These are phyloP conservation scores for Smittium culicis DNA, from an alignment of 371 early-diverging fungal genomes.

Conservation along the genomic window DNA sequence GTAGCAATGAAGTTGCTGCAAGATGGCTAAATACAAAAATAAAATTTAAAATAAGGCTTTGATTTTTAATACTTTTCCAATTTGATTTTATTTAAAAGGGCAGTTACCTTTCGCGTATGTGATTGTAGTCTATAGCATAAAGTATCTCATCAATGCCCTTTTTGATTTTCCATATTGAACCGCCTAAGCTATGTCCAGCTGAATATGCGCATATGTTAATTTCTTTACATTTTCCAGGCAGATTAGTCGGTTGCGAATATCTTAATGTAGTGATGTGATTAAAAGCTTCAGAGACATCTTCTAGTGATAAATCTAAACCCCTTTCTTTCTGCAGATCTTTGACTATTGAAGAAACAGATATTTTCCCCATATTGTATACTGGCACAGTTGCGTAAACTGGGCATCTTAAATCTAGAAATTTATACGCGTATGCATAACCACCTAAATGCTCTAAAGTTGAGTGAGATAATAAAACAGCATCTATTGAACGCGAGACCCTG, in stretches of 20 bases:
- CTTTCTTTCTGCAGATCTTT: conserved; percentile 44
- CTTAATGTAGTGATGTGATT: conserved; percentile 67
- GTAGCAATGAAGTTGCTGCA: conserved; percentile 59
- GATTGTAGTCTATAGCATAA: conserved; percentile 93
- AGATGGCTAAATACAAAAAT: conserved; percentile 47
- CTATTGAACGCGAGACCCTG: conserved; percentile 74
- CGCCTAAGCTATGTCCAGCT: conserved; percentile 96
- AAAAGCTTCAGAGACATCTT: conserved; percentile 72
- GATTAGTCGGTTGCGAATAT: conserved; percentile 77
- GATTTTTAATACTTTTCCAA: no score
- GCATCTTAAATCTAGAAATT: conserved; percentile 65
- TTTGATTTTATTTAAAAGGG: no score
- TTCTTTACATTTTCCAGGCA: conserved; percentile 49
- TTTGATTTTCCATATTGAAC: conserved; percentile 92
- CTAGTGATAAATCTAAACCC: conserved; percentile 53
- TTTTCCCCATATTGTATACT: conserved; percentile 82
- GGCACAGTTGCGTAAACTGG: conserved; percentile 90
- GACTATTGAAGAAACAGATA: conserved; percentile 65
- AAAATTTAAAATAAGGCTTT: not conserved
- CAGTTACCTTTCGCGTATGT: conserved; percentile 73
- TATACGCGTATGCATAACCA: conserved; percentile 70
- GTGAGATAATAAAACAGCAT: conserved; percentile 86
- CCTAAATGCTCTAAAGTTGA: conserved; percentile 80
- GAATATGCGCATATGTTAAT: conserved; percentile 83
- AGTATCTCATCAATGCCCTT: conserved; percentile 87